Evolutionary conservation across 108 stramenopile species (phyloP), one percentile per base, ranked within the genome.

Genomic region (Asterionellopsis glacialis): DNA sequence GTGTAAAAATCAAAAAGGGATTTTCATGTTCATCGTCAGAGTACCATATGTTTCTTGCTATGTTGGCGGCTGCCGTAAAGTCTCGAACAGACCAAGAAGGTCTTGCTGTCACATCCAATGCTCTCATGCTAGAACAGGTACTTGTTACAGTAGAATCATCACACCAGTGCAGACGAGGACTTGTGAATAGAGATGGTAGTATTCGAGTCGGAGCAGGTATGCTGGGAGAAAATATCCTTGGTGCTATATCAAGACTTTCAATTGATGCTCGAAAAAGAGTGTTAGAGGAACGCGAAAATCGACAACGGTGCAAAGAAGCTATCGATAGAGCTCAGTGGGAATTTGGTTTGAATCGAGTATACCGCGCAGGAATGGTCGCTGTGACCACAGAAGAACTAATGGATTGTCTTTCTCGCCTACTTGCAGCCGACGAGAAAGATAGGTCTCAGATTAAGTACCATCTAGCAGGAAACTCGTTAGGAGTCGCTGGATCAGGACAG

Each of bases 381-480:
- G 38, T 83, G 56, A 19, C 49, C 14, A 60, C 61, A 43, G 74
- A 74, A 12, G 65, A 85, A 55, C 82, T 82, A 69, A 16, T 61
- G 11, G 47, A 49, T 12, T 67, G 74, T 21, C 59, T 93, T 65
- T 26, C 57, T 0, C 49, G 74, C 33, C 55, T 93, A 26, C 51
- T 84, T 47, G 45, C 43, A 41, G 66, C 48, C 11, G 55, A 67
- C 7, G 59, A 59, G 5, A 69, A 71, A n/a, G 52, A 61, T 43
- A 25, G 10, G 12, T 16, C 18, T 58, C 47, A 53, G n/a, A 27
- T 87, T 11, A 52, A 67, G 11, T 41, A 59, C 24, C 57, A 52
- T n/a, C 50, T 93, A 50, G 69, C 75, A 16, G 88, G 88, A 25
- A 61, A 84, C 47, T 70, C 69, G 24, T 50, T 93, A 16, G 74